A percentile compares a stretch with the other conserved stretches of the same genome.
Conservation (phyloP, 257 asterid species). For the Penstemon davidsonii region DNA sequence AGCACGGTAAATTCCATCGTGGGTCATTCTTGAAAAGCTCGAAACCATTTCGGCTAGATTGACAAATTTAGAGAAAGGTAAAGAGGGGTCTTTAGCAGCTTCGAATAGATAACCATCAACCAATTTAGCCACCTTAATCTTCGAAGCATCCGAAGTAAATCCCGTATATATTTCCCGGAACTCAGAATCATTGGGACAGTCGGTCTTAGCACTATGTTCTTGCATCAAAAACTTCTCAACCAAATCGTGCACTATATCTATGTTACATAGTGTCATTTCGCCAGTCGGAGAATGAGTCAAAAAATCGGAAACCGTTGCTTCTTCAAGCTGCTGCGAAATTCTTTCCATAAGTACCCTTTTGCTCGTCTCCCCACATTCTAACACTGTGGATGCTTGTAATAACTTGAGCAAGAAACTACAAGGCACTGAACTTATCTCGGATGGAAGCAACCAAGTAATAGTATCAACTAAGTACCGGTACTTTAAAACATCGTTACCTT, state of each 20-base stretch:
- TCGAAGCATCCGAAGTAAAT: constrained; percentile 54
- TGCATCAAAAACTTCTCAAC: constrained; percentile 67
- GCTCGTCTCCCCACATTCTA: constrained; percentile 60
- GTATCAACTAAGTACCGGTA: constrained; percentile 59
- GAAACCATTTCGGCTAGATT: constrained; percentile 65
- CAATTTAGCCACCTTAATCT: constrained; percentile 63
- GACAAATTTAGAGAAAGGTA: constrained; percentile 52
- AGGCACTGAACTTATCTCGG: constrained; percentile 49
- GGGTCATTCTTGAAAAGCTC: constrained; percentile 58
- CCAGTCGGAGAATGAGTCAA: not conserved
- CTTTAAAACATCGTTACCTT: constrained; percentile 52
- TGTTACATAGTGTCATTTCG: constrained; percentile 45
- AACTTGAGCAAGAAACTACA: constrained; percentile 66
- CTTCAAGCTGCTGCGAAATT: constrained; percentile 65
- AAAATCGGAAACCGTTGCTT: constrained; percentile 62
- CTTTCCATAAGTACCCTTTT: constrained; percentile 50
- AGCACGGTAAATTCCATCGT: constrained; percentile 80
- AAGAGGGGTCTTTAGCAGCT: constrained; percentile 66
- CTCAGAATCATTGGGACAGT: constrained; percentile 37
- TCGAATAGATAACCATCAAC: constrained; percentile 80
- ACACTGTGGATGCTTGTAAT: constrained; percentile 51
- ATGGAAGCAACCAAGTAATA: constrained; percentile 52
- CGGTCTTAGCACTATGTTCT: constrained; percentile 36
- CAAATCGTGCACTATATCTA: constrained; percentile 54
- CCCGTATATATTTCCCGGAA: constrained; percentile 42